phyloP scores from a whole-genome alignment of 73 alveolate genomes.

The Paramecium sexaurelia region DNA sequence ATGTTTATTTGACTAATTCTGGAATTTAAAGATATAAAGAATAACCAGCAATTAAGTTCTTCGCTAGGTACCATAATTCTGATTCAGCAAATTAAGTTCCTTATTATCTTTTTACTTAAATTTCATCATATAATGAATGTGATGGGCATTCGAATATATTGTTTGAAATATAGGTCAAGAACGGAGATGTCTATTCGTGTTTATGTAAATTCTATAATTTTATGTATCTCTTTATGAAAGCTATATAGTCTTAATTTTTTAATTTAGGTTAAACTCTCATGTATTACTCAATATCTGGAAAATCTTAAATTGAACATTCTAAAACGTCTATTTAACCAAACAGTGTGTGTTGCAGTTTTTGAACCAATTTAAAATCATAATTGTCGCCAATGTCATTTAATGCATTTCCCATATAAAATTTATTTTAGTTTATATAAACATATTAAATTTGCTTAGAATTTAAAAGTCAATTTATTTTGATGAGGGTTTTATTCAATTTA shows the following conservation, averaged over 20 bases:
- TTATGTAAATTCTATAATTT: not conserved
- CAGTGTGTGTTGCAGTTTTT: not conserved
- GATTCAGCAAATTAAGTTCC: not conserved
- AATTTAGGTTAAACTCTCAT: not conserved
- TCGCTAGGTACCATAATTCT: conserved; percentile 9
- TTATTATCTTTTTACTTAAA: not conserved
- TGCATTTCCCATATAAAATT: conserved; percentile 8
- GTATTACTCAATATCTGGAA: not conserved
- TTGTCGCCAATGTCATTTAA: not conserved
- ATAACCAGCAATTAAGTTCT: not conserved
- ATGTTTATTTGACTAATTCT: not conserved
- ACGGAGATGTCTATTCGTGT: not conserved
- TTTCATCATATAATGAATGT: not conserved
- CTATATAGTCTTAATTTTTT: not conserved
- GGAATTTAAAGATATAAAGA: not conserved
- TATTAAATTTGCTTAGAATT: no score
- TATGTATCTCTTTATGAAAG: not conserved
- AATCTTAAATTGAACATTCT: not conserved
- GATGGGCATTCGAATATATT: not conserved
- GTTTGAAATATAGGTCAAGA: not conserved
- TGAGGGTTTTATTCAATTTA: no score
- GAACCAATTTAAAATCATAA: not conserved
- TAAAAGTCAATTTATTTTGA: no score
- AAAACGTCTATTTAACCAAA: not conserved
- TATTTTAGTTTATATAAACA: not conserved